Conservation (phyloP, 2,329 filamentous ascomycete genomes). For the Apiospora saccharicola region DNA sequence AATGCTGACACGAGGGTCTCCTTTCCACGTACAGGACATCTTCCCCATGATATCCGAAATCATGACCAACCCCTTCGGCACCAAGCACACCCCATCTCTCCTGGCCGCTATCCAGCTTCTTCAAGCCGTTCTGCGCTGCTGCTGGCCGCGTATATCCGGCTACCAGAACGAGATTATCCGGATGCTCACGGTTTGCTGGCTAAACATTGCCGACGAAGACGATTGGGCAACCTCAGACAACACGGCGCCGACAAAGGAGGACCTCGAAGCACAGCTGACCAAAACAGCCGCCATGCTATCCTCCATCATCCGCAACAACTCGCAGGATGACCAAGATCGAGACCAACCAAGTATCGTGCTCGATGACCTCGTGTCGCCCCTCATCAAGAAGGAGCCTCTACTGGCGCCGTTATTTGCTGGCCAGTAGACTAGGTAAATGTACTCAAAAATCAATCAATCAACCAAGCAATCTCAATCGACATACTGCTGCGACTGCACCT, state of each 20-base stretch:
- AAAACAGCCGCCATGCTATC: slow-evolving; percentile 45
- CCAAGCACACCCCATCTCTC: slow-evolving; percentile 61
- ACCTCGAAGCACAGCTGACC: slow-evolving; percentile 45
- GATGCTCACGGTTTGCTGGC: slow-evolving; percentile 68
- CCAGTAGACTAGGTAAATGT: neutral
- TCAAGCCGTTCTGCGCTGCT: slow-evolving; percentile 64
- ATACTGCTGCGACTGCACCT: slow-evolving; percentile 12
- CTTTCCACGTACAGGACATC: slow-evolving; percentile 56
- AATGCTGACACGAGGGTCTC: neutral
- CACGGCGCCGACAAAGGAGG: slow-evolving; percentile 26
- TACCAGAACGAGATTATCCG: slow-evolving; percentile 71
- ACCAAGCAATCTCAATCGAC: slow-evolving; percentile 7
- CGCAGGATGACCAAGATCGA: slow-evolving; percentile 26
- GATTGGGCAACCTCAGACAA: slow-evolving; percentile 19
- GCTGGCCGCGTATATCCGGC: slow-evolving; percentile 72
- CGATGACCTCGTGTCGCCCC: slow-evolving; percentile 39
- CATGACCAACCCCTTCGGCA: slow-evolving; percentile 73
- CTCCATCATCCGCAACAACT: slow-evolving; percentile 38
- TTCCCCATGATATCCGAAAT: slow-evolving; percentile 71
- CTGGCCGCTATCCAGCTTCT: slow-evolving; percentile 60
- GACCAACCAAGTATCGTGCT: slow-evolving; percentile 34
- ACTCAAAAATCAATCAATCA: neutral
- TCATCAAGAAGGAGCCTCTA: slow-evolving; percentile 47
- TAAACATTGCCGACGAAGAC: slow-evolving; percentile 56
- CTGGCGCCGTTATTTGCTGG: slow-evolving; percentile 43